Evolutionary conservation across 306 rosid species (phyloP), one percentile per base, ranked within the genome.

Genomic region (Corylus americana): DNA sequence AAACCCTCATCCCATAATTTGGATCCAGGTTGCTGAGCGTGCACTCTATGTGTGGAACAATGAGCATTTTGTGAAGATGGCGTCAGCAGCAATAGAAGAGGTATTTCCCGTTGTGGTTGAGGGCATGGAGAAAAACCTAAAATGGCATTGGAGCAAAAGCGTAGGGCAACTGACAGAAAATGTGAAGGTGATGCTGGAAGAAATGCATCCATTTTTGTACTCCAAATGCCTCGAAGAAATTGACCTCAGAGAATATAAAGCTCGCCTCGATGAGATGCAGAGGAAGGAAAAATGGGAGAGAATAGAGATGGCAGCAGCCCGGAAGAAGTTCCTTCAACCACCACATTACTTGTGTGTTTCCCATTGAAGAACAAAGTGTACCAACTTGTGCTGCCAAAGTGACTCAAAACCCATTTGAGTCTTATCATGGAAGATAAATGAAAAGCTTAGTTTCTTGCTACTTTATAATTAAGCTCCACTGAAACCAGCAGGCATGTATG

Each of bases 31-130:
- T 50, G 98, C 97, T 0, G 97, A 94, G 83, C 83, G 98, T 4
- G 97, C 98, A 0, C 89, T 94, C 0, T 90, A 87, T 73, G 80
- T 92, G 9, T 92, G 97, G 98, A 94, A 91, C 92, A 94, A 89
- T 57, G 97, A 92, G 83, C 92, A 89, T 17, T 94, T 94, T 53
- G 92, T 91, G 71, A 91, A 83, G 80, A 90, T 92, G 97, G 96
- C 85, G 44, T 78, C 87, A 7, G 84, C 74, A 62, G 92, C 86
- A 73, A 77, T 85, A 47, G 92, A 82, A 20, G 90, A 92, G 70
- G 97, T 94, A 55, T 89, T 90, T 69, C 97, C 91, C 1, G 78
- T 91, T 10, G 85, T 94, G 5, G 87, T 92, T 9, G 82, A 84
- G 78, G 97, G 97, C 9, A 86, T 94, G 83, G 97, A 92, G 80